Evolutionary conservation across 805 yeast genomes (phyloP), one percentile per base, ranked within the genome.

Genomic region (Candida chauliodis): DNA sequence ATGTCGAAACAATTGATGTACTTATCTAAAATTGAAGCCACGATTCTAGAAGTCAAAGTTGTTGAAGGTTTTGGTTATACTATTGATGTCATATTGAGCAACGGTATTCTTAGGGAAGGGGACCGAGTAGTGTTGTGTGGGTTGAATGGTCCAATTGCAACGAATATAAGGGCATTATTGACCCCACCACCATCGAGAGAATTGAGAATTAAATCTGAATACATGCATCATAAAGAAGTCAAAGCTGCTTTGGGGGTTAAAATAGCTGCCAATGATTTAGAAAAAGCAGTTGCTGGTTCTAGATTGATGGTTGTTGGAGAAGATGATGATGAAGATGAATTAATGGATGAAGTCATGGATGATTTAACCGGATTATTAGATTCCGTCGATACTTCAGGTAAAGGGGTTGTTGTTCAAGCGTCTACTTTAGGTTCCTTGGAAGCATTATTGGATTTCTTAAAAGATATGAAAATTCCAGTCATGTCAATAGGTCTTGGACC

Each of bases 181-280:
- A 93, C 99, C 2, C 99, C 99, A 20, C 99, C 95, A 50, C 99
- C 99, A 10, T 70, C 95, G 39, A 81, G 97, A 58, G 99, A 93
- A 63, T 71, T 93, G 64, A 89, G 99, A 67, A 75, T 93, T 64
- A 93, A 93, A 64, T 85, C 96, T n/a, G 96, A 88, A 50, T 93
- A 93, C 61, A 78, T 90, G 36, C 99, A 95, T 60, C 93, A 88
- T 69, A 93, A 93, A 61, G 95, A 91, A 67, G 98, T 93, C 43
- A 93, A 91, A 71, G 99, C 99, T 19, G 99, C 99, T 26, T 75
- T 93, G 51, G 99, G 99, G 78, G 97, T 93, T 41, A 90, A 93
- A 76, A 88, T 93, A 60, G 95, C 98, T 40, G 99, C 99, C 28
- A 87, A 87, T 59, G 99, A 93, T 59, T 78, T 93, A 51, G 99